Conservation (phyloP, 2,329 filamentous ascomycete genomes). For the Aspergillaceae sp. region DNA sequence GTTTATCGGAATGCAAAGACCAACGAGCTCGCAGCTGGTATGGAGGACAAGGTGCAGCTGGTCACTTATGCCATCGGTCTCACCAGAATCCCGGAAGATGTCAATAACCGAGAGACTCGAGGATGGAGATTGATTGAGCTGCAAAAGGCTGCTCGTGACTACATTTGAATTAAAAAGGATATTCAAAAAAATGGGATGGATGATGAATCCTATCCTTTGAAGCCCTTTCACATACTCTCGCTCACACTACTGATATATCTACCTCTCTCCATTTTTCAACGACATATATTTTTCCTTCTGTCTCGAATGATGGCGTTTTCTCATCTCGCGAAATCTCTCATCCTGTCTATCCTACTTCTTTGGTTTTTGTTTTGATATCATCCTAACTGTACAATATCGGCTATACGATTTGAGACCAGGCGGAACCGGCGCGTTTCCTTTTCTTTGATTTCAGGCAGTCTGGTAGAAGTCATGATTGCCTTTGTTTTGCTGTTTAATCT, state of each 20-base stretch:
- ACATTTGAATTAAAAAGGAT: conserved; percentile 45
- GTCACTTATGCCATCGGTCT: conserved; percentile 98
- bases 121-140: conserved; percentile 97
- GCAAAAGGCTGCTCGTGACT: conserved; percentile 96
- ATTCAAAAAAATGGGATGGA: background rate
- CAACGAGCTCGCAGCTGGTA: conserved; percentile 80
- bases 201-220: background rate
- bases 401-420: conserved; percentile 29
- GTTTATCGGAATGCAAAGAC: conserved; percentile 91
- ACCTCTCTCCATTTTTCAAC: background rate
- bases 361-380: conserved; percentile 19
- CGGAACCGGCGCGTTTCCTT: conserved; percentile 24
- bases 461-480: conserved; percentile 16
- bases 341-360: conserved; percentile 12
- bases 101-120: conserved; percentile 91
- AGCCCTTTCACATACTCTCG: background rate
- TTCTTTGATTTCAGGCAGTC: conserved; percentile 12
- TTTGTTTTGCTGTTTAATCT: conserved; percentile 6
- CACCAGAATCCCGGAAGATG: conserved; percentile 86
- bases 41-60: conserved; percentile 97
- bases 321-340: conserved; percentile 10
- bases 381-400: conserved; percentile 33
- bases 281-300: background rate
- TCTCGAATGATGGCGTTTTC: conserved; percentile 11
- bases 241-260: background rate